Conservation (phyloP, 140 eudicot genomes). For the Oenanthe javanica region DNA sequence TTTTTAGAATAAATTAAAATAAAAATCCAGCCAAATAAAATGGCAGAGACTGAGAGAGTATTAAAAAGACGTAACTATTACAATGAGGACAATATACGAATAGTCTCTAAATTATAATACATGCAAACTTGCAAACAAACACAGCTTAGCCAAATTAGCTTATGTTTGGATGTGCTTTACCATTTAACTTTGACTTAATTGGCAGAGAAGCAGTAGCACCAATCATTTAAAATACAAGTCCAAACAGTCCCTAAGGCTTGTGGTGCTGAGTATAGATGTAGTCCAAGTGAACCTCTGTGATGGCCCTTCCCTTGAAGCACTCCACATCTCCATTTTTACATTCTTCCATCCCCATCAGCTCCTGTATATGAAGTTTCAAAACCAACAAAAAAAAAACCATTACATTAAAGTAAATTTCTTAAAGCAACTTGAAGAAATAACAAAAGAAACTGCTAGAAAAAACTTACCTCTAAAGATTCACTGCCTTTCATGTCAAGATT, state of each 20-base stretch:
- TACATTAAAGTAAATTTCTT: neutral
- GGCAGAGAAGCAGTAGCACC: neutral
- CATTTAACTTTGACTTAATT: neutral
- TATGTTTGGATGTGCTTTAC: neutral
- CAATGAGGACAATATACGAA: neutral
- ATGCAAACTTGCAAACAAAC: neutral
- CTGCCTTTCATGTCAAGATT: slow-evolving; percentile 16
- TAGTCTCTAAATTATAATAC: neutral
- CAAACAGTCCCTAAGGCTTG: slow-evolving; percentile 34
- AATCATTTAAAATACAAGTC: neutral
- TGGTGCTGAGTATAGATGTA: slow-evolving; percentile 90
- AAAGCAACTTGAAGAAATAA: neutral
- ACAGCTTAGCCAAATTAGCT: neutral
- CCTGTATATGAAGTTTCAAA: slow-evolving; percentile 26
- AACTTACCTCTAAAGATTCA: slow-evolving; percentile 39
- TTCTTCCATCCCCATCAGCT: slow-evolving; percentile 58
- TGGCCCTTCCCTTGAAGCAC: slow-evolving; percentile 59
- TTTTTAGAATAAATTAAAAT: no score
- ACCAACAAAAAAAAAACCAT: neutral
- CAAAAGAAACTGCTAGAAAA: neutral
- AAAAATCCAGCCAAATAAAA: no score
- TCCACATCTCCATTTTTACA: slow-evolving; percentile 68
- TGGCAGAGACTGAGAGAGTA: no score
- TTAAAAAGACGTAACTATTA: neutral
- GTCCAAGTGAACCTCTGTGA: slow-evolving; percentile 83